Evolutionary conservation across 2,329 filamentous ascomycete species (phyloP).

Genomic region (Fusarium metavorans): DNA sequence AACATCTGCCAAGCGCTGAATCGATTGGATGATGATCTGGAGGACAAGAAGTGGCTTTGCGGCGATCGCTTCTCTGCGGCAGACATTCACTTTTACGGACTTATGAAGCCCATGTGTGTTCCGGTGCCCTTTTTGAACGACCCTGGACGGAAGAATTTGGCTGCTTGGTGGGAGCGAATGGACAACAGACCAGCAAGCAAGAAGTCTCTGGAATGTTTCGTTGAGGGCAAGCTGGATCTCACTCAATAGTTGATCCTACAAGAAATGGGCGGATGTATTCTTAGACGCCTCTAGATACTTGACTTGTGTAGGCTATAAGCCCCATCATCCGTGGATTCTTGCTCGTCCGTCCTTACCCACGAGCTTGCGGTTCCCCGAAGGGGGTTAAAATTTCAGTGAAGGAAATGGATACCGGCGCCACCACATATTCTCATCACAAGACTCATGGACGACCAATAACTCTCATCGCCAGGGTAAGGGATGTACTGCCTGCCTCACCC

Average conservation of each 20-base stretch:
- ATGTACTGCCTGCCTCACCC: too few relatives aligned
- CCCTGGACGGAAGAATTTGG: constrained; percentile 7
- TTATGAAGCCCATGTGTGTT: not conserved
- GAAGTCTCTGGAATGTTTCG: not conserved
- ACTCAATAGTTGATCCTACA: not conserved
- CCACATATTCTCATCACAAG: too few relatives aligned
- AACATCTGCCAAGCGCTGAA: constrained; percentile 11
- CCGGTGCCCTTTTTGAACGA: not conserved
- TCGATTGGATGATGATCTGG: constrained; percentile 8
- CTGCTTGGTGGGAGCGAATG: constrained; percentile 4
- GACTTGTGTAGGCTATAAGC: not conserved
- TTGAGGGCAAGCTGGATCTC: not conserved
- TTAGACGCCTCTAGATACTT: not conserved
- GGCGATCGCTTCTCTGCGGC: constrained; percentile 7
- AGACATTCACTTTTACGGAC: constrained; percentile 10
- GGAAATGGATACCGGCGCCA: too few relatives aligned
- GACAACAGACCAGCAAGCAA: not conserved
- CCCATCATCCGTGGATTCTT: too few relatives aligned
- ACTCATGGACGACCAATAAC: too few relatives aligned
- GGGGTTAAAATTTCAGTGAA: too few relatives aligned
- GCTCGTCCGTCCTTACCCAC: too few relatives aligned
- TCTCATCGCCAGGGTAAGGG: too few relatives aligned
- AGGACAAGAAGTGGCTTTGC: constrained; percentile 11
- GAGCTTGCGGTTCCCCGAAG: too few relatives aligned
- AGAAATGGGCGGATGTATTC: not conserved